These are phyloP conservation scores for Sextonia rubra DNA, from an alignment of 164 flowering plant genomes.

Conservation along the genomic window DNA sequence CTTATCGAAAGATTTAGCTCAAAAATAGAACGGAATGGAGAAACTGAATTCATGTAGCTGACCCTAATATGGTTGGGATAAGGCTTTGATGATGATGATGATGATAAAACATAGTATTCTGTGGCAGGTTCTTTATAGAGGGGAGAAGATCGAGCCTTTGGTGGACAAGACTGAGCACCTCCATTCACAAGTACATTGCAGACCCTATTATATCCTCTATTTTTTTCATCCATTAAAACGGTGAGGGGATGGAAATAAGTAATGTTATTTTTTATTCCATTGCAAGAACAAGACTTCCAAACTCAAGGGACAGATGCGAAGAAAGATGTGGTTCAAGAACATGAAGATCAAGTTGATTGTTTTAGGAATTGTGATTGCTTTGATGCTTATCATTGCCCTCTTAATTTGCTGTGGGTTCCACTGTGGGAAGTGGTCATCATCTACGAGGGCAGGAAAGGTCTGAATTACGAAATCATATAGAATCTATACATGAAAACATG, in stretches of 20 bases:
- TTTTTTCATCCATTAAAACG: not conserved
- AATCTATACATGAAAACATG: not conserved
- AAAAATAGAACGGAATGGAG: no score
- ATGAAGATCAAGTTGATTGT: slow-evolving; percentile 29
- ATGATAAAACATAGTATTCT: no score
- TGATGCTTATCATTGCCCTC: slow-evolving; percentile 22
- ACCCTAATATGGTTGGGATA: no score
- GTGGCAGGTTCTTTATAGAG: slow-evolving; percentile 95
- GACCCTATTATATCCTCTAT: not conserved
- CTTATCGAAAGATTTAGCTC: no score
- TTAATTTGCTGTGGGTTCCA: slow-evolving; percentile 25
- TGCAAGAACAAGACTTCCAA: slow-evolving; percentile 22
- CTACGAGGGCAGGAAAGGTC: not conserved
- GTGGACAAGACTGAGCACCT: slow-evolving; percentile 96
- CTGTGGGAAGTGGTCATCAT: slow-evolving; percentile 10
- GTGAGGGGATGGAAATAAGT: not conserved
- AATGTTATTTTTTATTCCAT: not conserved
- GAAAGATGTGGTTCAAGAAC: slow-evolving; percentile 27
- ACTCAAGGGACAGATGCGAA: slow-evolving; percentile 21
- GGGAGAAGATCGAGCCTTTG: slow-evolving; percentile 85
- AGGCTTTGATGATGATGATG: no score
- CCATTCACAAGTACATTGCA: slow-evolving; percentile 59
- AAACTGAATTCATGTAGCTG: no score
- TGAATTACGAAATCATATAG: not conserved
- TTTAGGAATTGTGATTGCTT: slow-evolving; percentile 20